Base-by-base conservation (phyloP, 2,329 filamentous ascomycete genomes). In the Penicillium sp. region DNA sequence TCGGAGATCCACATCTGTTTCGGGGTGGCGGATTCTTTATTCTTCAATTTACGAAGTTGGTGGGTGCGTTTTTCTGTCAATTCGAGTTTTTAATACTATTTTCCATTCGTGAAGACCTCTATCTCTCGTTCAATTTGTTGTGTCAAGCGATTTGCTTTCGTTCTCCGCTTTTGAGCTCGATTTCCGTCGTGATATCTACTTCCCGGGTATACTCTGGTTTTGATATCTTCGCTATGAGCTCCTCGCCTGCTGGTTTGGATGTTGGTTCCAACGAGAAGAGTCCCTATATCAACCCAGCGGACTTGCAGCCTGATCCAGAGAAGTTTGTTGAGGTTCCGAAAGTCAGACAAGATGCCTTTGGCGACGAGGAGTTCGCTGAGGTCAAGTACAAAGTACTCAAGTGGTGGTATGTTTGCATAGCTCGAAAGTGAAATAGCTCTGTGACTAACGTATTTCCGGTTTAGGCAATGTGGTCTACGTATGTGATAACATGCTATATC, bases 301-400 rank as follows among this genome's bases (percentile, higher is more conserved):
- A 53, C 16, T 12, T 39, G 35, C 7, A 44, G 9, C n/a, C 21
- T 15, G 65, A 61, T 39, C 62, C 65, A 37, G 66, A 68, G 49
- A 65, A 65, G 32, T 37, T 54, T 6, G 38, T 54, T 7, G 40
- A 40, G 15, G 40, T 41, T 2, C 57, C 63, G 21, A 52, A 58
- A 3, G 62, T 64, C 37, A 51, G 48, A 23, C 60, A 64, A 25
- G 73, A 75, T 60, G 67, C 72, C 9, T 75, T 74, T 59, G 72
- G 73, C 13, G 63, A 75, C 52, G 73, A 75, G 57, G 67, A 69
- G 45, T 61, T 65, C 37, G 66, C 71, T 3, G 75, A 77, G 47
- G 74, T 81, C 51, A 75, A 82, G 55, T 82, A 80, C 64, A 77
- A 77, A 60, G 77, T 76, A 1, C 72, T 80, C 68, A 70, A 71